These are phyloP conservation scores for Nicotiana otophora DNA, from an alignment of 257 asterid genomes.

Conservation along the genomic window DNA sequence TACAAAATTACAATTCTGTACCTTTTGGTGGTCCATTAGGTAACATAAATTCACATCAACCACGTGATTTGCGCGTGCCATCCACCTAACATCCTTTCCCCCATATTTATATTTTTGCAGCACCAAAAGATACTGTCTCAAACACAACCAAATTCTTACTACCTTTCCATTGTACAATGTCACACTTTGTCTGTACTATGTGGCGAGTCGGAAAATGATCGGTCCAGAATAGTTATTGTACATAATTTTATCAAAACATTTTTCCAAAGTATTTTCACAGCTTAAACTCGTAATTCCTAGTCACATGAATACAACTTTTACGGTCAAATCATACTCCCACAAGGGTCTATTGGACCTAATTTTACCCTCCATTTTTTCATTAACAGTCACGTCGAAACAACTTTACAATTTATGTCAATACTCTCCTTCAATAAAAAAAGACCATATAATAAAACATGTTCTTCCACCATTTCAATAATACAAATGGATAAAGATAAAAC, in stretches of 20 bases:
- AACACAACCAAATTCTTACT: slow-evolving; percentile 1
- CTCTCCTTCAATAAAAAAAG: too few species aligned
- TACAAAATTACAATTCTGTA: too few species aligned
- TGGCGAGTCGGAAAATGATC: too few species aligned
- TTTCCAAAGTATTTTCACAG: too few species aligned
- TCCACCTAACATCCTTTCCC: background rate
- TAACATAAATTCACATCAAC: slow-evolving; percentile 19
- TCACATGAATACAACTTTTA: too few species aligned
- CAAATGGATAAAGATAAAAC: background rate
- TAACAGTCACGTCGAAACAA: background rate
- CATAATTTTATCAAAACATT: too few species aligned
- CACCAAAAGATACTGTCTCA: background rate
- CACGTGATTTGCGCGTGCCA: background rate
- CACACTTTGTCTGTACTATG: slow-evolving; percentile 24
- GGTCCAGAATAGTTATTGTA: too few species aligned
- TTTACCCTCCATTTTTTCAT: too few species aligned
- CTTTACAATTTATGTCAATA: too few species aligned
- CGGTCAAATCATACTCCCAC: too few species aligned
- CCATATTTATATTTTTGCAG: background rate
- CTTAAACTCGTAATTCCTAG: too few species aligned
- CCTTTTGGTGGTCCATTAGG: background rate
- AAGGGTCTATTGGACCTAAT: too few species aligned
- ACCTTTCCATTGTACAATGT: slow-evolving; percentile 21
- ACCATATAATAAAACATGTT: background rate
- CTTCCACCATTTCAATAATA: background rate